Evolutionary conservation across 2,329 filamentous ascomycete genomes (phyloP), one percentile per base, ranked within the genome.

Genomic region (Trichophyton schoenleinii): DNA sequence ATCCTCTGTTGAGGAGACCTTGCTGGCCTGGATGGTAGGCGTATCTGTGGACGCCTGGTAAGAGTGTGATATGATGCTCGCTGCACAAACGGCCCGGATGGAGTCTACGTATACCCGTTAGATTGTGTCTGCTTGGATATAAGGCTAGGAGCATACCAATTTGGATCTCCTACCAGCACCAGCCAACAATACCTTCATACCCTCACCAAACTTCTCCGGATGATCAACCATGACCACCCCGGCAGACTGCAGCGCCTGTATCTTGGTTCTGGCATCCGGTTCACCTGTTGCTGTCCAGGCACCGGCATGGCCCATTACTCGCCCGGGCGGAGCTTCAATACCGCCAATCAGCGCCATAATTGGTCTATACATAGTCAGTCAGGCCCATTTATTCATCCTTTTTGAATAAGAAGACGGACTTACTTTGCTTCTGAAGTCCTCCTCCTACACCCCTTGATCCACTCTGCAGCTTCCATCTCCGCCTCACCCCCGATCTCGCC

Each of bases 221-320:
- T 91, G 88, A 63, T 88, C 83, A 2, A 91, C 84, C 72, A 91
- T 83, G 0, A 81, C 82, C 0, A 82, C 87, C 1, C 87, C 87
- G 11, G 81, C 87, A 61, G 80, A 76, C 69, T 84, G 75, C n/a
- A 92, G 77, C 1, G 83, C 81, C 48, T 79, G 79, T 63, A 87
- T 83, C 72, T 92, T 92, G n/a, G 80, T 78, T 44, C 78, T 74
- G 0, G 85, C 82, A 63, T 79, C 79, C 2, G 84, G 81, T 69
- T 91, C 87, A 20, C 85, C 86, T 5, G 83, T 79, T 1, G 84
- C 79, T 60, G 79, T 78, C 77, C 88, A 89, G 13, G 88, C 88
- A 49, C 88, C 88, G 8, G 88, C 87, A 70, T 92, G 88, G 8
- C 88, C 88, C 87, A 91, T 91, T 49, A 89, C 80, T 22, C 81